A percentile compares a stretch with the other conserved stretches of the same genome.
Evolutionary conservation across 345 rosid species (phyloP).

Genomic region (Populus alba): DNA sequence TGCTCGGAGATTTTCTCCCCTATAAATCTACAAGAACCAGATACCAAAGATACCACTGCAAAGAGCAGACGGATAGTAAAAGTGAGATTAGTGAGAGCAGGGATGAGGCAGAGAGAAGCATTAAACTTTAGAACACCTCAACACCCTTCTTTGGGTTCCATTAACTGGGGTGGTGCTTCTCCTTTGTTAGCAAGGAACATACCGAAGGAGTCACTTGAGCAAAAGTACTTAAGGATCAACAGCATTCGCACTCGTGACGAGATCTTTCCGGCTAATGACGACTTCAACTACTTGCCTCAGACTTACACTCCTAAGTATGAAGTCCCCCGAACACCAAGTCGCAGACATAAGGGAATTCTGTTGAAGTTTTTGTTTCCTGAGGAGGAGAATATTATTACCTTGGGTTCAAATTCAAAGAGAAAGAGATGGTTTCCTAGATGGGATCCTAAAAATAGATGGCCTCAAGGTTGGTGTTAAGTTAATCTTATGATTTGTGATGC

Average conservation of each 20-base stretch:
- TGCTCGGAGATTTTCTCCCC: slow-evolving; percentile 15
- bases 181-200: slow-evolving; percentile 55
- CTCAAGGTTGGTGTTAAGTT: slow-evolving; percentile 55
- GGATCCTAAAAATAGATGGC: slow-evolving; percentile 58
- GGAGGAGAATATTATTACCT: slow-evolving; percentile 16
- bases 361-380: slow-evolving; percentile 11
- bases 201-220: slow-evolving; percentile 52
- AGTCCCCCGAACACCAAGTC: slow-evolving; percentile 19
- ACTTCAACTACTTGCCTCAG: slow-evolving; percentile 3
- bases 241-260: slow-evolving; percentile 31
- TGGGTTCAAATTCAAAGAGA: slow-evolving; percentile 25
- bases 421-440: slow-evolving; percentile 43
- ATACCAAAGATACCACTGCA: background rate
- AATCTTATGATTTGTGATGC: background rate
- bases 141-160: slow-evolving; percentile 50
- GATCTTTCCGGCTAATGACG: slow-evolving; percentile 23
- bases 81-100: background rate
- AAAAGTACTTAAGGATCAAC: slow-evolving; percentile 41
- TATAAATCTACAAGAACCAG: slow-evolving; percentile 3
- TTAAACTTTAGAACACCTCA: slow-evolving; percentile 54
- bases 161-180: slow-evolving; percentile 61
- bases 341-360: slow-evolving; percentile 20
- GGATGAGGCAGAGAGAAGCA: slow-evolving; percentile 32
- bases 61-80: background rate
- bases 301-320: slow-evolving; percentile 3